These are phyloP conservation scores for Boletus barrowsii DNA, from an alignment of 768 basidiomycete genomes.

Conservation along the genomic window DNA sequence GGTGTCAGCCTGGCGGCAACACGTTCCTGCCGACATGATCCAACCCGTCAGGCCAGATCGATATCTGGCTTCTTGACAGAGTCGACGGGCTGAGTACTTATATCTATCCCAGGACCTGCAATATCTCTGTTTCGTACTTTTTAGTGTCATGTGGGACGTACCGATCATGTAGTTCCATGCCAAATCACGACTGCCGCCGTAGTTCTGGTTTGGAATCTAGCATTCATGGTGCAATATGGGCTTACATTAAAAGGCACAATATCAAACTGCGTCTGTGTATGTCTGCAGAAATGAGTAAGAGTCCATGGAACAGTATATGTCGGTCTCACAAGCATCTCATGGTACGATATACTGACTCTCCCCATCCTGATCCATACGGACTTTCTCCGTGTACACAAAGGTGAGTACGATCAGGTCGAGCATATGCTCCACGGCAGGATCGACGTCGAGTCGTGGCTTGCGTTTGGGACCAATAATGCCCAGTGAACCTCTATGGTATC, in stretches of 20 bases:
- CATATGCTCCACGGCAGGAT: slow-evolving; percentile 17
- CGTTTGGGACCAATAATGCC: slow-evolving; percentile 17
- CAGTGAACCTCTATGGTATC: slow-evolving; percentile 15
- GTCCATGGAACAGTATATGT: neutral
- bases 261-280: neutral
- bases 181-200: neutral
- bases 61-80: slow-evolving; percentile 1
- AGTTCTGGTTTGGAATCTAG: neutral
- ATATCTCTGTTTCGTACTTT: neutral
- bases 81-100: neutral
- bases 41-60: slow-evolving; percentile 11
- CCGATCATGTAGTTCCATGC: neutral
- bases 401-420: slow-evolving; percentile 24
- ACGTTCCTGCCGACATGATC: neutral
- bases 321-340: neutral
- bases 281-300: neutral
- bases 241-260: slow-evolving; percentile 4
- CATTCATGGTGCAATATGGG: slow-evolving; percentile 2
- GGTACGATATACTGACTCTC: too few relatives aligned
- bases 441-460: slow-evolving; percentile 15
- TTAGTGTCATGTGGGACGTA: neutral
- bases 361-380: slow-evolving; percentile 16
- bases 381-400: slow-evolving; percentile 26
- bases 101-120: neutral
- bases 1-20: slow-evolving; percentile 15